Base-by-base conservation (phyloP, 768 basidiomycete species). In the Rhodotorula graminis region DNA sequence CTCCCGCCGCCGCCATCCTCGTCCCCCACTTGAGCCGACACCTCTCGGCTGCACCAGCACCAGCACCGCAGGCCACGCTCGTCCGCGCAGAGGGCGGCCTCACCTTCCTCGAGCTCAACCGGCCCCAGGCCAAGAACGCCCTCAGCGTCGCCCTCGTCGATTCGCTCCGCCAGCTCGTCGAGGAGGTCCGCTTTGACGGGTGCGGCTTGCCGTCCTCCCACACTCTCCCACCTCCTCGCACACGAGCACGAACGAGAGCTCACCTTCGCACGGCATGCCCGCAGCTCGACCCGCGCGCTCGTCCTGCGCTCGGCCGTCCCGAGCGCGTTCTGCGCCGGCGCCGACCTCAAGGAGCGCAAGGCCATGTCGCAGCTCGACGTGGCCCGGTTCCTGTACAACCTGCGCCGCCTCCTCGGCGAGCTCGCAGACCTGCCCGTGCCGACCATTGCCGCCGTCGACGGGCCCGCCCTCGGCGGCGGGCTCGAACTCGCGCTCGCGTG, bases 401-500 rank as follows among this genome's bases (percentile, higher is more conserved):
- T 96, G 33, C 86, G 93, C 42, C 83, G 84, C 52, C 85, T 90
- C 16, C 81, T 97, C 53, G 84, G 85, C 42, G 86, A 86, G 77
- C 85, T 97, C n/a, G 92, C 93, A 81, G 83, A 84, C 53, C 83
- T 95, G 47, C 89, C 90, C 11, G 86, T 94, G 83, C 93, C 93
- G 8, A 94, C 92, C 25, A 90, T 96, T 67, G 80, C 78, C 2
- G 92, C 93, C 10, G 90, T 97, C 55, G 93, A 96, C 79, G 93
- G 93, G 0, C 91, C 91, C 29, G 93, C 93, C 16, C 84, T 97
- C 0, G 93, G 93, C 18, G 93, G 93, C n/a, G 93, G 93, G 3
- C 84, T 93, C 42, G 93, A 97, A 81, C 81, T 96, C 69, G 85
- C 89, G 69, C 84, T 97, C 65, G 89, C 91, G 5, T 95, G 92